Percentiles rank a stretch among this genome's conserved stretches.
Evolutionary conservation across 805 yeast species (phyloP).

Genomic region (Metschnikowia borealis): DNA sequence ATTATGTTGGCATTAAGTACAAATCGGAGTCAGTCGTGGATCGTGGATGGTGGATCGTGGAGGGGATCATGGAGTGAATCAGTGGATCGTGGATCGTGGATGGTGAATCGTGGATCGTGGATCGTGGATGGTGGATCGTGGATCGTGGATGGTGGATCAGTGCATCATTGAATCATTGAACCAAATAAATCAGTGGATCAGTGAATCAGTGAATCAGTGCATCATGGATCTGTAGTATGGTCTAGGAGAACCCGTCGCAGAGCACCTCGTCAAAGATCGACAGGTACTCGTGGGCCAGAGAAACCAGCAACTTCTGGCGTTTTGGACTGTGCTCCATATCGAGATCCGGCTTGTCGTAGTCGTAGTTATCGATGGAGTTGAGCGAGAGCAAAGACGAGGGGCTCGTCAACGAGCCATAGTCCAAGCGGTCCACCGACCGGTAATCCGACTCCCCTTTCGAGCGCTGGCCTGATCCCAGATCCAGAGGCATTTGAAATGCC

Average conservation of each 20-base stretch:
- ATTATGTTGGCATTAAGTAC: too few species aligned
- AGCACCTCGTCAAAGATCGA: slow-evolving; percentile 20
- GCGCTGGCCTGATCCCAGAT: too few species aligned
- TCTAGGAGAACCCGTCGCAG: slow-evolving; percentile 17
- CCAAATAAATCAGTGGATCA: not conserved
- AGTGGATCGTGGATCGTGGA: too few species aligned
- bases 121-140: too few species aligned
- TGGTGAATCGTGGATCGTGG: too few species aligned
- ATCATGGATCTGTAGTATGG: slow-evolving; percentile 3
- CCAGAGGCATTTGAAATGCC: too few species aligned
- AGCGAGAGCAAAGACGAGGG: slow-evolving; percentile 36
- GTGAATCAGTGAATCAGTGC: slow-evolving; percentile 4
- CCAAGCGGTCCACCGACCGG: not conserved
- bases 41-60: too few species aligned
- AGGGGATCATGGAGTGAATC: too few species aligned
- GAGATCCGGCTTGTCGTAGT: slow-evolving; percentile 12
- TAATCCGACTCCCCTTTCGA: not conserved
- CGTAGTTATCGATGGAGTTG: slow-evolving; percentile 25
- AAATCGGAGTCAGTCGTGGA: too few species aligned
- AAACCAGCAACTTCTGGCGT: slow-evolving; percentile 15
- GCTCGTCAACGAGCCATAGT: slow-evolving; percentile 25
- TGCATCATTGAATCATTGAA: not conserved
- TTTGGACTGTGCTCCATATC: slow-evolving; percentile 14
- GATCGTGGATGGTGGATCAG: too few species aligned
- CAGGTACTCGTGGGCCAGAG: slow-evolving; percentile 14